Percentiles rank a stretch among this genome's conserved stretches.
These are phyloP conservation scores for Aureobasidium namibiae DNA, from an alignment of 2,329 filamentous ascomycete species.

Conservation along the genomic window DNA sequence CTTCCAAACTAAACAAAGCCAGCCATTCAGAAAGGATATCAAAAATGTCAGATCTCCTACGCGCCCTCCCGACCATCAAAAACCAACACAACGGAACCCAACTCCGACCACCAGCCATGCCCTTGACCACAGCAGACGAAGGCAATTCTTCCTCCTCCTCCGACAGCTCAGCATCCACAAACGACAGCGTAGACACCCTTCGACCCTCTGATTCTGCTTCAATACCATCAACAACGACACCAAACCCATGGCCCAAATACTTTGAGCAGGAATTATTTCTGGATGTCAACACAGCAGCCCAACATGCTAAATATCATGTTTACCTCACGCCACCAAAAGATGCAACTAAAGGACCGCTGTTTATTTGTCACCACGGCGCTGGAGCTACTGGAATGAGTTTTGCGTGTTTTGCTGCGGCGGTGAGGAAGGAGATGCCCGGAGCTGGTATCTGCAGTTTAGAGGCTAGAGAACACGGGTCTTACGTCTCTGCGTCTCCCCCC, in stretches of 20 bases:
- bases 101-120: conserved; percentile 24
- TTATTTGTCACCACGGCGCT: conserved; percentile 91
- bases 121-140: conserved; percentile 33
- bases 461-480: conserved; percentile 74
- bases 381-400: conserved; percentile 87
- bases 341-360: conserved; percentile 61
- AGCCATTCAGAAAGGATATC: no score
- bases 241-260: conserved; percentile 79
- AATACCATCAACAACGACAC: conserved; percentile 51
- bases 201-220: conserved; percentile 24
- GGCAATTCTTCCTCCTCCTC: conserved; percentile 38
- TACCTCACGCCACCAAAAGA: conserved; percentile 72
- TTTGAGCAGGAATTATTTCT: conserved; percentile 84
- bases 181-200: conserved; percentile 63
- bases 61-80: conserved; percentile 13
- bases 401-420: conserved; percentile 68
- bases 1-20: background rate
- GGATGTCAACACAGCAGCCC: conserved; percentile 35
- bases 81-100: background rate
- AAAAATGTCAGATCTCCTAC: conserved; percentile 16
- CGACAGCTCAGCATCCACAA: conserved; percentile 81
- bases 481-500: conserved; percentile 26
- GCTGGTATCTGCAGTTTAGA: conserved; percentile 81
- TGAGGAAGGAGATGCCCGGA: conserved; percentile 66
- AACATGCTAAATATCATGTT: conserved; percentile 63